Conservation (phyloP, 495 filamentous ascomycete genomes). For the Cudoniella acicularis region DNA sequence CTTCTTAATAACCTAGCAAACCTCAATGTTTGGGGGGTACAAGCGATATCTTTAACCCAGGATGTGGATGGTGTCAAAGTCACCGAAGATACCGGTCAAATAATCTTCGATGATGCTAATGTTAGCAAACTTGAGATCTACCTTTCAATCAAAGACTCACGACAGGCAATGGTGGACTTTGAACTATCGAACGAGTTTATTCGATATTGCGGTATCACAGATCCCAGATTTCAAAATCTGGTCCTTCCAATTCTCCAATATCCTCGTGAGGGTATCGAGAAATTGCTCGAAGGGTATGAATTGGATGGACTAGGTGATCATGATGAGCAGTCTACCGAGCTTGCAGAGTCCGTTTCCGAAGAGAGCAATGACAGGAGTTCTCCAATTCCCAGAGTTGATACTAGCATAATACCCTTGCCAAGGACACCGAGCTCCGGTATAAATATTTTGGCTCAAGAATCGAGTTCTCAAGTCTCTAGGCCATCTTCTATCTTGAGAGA, state of each 20-base stretch:
- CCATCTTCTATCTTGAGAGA: slow-evolving; percentile 8
- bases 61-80: slow-evolving; percentile 3
- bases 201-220: slow-evolving; percentile 4
- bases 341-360: background rate
- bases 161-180: slow-evolving; percentile 2
- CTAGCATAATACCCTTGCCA: background rate
- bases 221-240: slow-evolving; percentile 2
- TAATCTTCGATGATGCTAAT: slow-evolving; percentile 5
- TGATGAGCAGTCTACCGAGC: background rate
- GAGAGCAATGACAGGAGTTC: background rate
- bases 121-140: slow-evolving; percentile 1
- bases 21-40: slow-evolving; percentile 8
- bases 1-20: background rate
- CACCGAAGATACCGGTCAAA: background rate
- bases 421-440: background rate
- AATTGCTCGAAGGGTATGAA: slow-evolving; percentile 4
- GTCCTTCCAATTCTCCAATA: slow-evolving; percentile 6
- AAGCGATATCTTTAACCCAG: slow-evolving; percentile 2
- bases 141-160: background rate
- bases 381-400: background rate
- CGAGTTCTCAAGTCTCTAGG: background rate
- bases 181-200: slow-evolving; percentile 8
- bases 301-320: background rate
- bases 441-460: background rate
- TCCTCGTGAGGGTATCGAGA: slow-evolving; percentile 1